Conservation (phyloP, 306 rosid species). For the Vigna reflexopilosa region DNA sequence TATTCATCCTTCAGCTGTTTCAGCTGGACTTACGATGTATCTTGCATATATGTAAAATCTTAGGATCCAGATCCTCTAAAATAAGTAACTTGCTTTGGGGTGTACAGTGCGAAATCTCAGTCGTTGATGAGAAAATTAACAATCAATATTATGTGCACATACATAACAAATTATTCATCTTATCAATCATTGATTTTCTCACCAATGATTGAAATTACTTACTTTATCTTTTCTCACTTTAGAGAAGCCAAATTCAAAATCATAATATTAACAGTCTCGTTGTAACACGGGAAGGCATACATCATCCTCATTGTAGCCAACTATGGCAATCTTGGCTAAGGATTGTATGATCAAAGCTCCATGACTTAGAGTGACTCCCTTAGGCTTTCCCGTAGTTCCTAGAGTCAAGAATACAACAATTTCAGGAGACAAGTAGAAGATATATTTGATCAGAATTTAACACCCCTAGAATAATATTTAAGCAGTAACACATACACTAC, state of each 20-base stretch:
- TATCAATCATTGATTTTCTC: background rate
- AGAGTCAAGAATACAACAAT: conserved; percentile 31
- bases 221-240: background rate
- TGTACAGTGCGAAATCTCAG: background rate
- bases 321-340: conserved; percentile 76
- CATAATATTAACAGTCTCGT: conserved; percentile 16
- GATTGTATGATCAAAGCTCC: conserved; percentile 78
- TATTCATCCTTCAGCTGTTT: conserved; percentile 20
- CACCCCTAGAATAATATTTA: background rate
- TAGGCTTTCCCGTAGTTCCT: conserved; percentile 96
- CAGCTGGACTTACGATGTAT: conserved; percentile 16
- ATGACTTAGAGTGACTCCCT: conserved; percentile 85
- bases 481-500: background rate
- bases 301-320: conserved; percentile 87
- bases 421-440: conserved; percentile 8
- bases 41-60: conserved; percentile 7
- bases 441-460: background rate
- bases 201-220: background rate
- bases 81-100: background rate
- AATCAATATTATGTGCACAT: background rate
- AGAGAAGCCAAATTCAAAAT: background rate
- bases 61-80: background rate
- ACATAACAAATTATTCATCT: background rate
- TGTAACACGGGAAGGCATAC: conserved; percentile 55
- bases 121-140: background rate